These are phyloP conservation scores for Jacaranda copaia DNA, from an alignment of 257 asterid species.

Conservation along the genomic window DNA sequence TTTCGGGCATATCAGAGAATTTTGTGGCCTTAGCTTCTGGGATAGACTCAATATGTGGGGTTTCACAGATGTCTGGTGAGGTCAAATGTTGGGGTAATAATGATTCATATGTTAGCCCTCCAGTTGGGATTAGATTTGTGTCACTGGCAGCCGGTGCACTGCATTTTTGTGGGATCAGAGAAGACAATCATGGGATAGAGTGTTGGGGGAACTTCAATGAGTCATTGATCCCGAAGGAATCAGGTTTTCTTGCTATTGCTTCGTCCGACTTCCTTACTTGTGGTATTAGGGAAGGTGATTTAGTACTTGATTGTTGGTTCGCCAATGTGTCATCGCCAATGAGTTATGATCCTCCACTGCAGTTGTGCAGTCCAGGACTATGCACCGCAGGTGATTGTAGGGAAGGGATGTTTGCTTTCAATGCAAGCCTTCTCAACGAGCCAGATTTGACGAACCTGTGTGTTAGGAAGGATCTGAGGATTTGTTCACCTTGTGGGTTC, in stretches of 20 bases:
- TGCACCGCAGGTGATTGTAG: conserved; percentile 69
- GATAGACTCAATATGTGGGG: conserved; percentile 68
- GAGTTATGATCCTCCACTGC: conserved; percentile 84
- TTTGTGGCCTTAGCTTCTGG: conserved; percentile 63
- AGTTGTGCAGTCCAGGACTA: conserved; percentile 93
- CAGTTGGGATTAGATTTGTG: conserved; percentile 64
- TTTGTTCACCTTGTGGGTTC: conserved; percentile 84
- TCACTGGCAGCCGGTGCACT: conserved; percentile 70
- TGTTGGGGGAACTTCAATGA: conserved; percentile 91
- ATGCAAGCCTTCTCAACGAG: conserved; percentile 88
- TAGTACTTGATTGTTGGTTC: conserved; percentile 93
- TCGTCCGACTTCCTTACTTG: conserved; percentile 76
- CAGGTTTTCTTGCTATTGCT: conserved; percentile 88
- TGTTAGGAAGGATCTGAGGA: conserved; percentile 72
- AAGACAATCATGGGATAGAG: conserved; percentile 75
- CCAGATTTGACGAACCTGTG: conserved; percentile 87
- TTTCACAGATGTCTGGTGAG: conserved; percentile 58
- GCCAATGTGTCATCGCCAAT: conserved; percentile 46
- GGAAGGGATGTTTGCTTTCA: conserved; percentile 74
- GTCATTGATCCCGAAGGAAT: conserved; percentile 70
- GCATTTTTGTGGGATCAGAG: conserved; percentile 91
- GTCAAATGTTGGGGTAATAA: conserved; percentile 82
- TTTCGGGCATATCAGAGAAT: conserved; percentile 46
- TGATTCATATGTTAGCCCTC: conserved; percentile 46
- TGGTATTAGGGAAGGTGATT: conserved; percentile 85